phyloP scores from a whole-genome alignment of 306 rosid genomes.

The Abrus precatorius region DNA sequence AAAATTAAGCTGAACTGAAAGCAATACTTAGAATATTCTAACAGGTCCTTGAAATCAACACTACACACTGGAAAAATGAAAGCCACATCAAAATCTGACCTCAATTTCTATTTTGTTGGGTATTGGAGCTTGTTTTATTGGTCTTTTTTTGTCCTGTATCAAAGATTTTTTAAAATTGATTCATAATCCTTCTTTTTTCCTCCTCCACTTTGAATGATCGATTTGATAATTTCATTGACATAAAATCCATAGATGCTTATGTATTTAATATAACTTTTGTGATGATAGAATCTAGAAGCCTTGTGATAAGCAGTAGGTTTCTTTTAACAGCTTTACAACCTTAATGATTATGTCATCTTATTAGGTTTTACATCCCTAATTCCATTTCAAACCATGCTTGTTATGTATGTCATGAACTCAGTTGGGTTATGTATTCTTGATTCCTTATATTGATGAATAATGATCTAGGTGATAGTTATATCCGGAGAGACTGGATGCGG shows the following conservation, averaged over 20 bases:
- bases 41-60: background rate
- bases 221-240: constrained; percentile 25
- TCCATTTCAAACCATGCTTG: constrained; percentile 12
- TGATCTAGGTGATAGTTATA: constrained; percentile 71
- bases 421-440: constrained; percentile 33
- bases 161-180: constrained; percentile 8
- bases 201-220: background rate
- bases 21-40: constrained; percentile 10
- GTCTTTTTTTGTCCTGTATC: constrained; percentile 9
- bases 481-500: constrained; percentile 99
- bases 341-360: constrained; percentile 15
- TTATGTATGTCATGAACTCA: background rate
- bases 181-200: background rate
- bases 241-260: constrained; percentile 27
- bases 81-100: constrained; percentile 6
- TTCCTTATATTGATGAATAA: constrained; percentile 39
- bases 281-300: background rate
- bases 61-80: background rate
- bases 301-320: constrained; percentile 26
- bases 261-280: constrained; percentile 6
- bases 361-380: constrained; percentile 32
- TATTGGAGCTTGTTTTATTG: constrained; percentile 23
- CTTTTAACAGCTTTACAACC: constrained; percentile 25
- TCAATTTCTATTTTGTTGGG: constrained; percentile 2
- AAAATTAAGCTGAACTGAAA: constrained; percentile 23